A percentile compares a stretch with the other conserved stretches of the same genome.
Evolutionary conservation across 2,329 filamentous ascomycete genomes (phyloP).

Genomic region (Exophiala sp.): DNA sequence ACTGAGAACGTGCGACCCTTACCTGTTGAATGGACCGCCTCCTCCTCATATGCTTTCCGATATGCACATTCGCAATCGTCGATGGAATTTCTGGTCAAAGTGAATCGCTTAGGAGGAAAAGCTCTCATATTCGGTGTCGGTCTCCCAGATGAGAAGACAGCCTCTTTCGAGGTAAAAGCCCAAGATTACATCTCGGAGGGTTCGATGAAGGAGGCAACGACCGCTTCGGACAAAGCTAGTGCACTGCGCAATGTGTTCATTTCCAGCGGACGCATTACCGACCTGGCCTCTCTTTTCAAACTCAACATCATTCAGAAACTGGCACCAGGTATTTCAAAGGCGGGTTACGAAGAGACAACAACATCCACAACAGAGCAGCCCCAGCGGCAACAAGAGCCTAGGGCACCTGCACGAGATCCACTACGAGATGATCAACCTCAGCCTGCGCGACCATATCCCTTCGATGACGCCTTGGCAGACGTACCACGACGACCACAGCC

Average conservation of each 20-base stretch:
- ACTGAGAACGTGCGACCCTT: conserved; percentile 59
- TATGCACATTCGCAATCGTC: conserved; percentile 84
- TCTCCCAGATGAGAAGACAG: conserved; percentile 75
- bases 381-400: conserved; percentile 40
- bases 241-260: conserved; percentile 64
- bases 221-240: conserved; percentile 27
- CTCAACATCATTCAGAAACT: conserved; percentile 79
- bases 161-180: conserved; percentile 68
- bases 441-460: conserved; percentile 66
- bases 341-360: conserved; percentile 67
- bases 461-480: conserved; percentile 62
- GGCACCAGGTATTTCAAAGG: conserved; percentile 70
- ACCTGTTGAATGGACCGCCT: conserved; percentile 75
- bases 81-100: conserved; percentile 76
- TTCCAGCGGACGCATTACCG: conserved; percentile 64
- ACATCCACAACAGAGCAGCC: conserved; percentile 33
- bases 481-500: conserved; percentile 62
- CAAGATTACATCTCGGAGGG: conserved; percentile 71
- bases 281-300: conserved; percentile 70
- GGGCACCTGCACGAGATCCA: conserved; percentile 45
- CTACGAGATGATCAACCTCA: conserved; percentile 53
- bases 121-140: conserved; percentile 79
- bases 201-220: conserved; percentile 51
- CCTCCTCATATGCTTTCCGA: conserved; percentile 71
- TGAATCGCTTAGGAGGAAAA: conserved; percentile 77